These are phyloP conservation scores for Aspergillus biplanus DNA, from an alignment of 495 filamentous ascomycete species.

Conservation along the genomic window DNA sequence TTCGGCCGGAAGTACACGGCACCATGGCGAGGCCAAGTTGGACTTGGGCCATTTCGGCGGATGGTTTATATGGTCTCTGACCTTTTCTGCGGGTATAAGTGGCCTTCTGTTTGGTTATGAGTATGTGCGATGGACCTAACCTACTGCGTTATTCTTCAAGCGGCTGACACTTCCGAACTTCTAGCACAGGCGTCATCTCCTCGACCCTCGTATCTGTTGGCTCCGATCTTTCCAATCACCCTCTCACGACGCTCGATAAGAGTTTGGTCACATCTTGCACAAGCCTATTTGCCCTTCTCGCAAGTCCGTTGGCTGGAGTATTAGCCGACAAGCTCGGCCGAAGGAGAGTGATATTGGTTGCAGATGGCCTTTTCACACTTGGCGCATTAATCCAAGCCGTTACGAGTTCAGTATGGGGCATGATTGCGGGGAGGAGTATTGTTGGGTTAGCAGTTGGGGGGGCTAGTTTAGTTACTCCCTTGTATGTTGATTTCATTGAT, in stretches of 20 bases:
- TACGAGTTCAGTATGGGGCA: conserved; percentile 62
- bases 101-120: conserved; percentile 88
- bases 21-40: conserved; percentile 19
- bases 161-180: conserved; percentile 25
- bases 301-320: conserved; percentile 74
- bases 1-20: conserved; percentile 13
- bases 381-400: conserved; percentile 75
- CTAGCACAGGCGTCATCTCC: conserved; percentile 88
- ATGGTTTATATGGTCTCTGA: conserved; percentile 72
- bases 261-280: conserved; percentile 83
- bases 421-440: conserved; percentile 79
- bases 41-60: conserved; percentile 29
- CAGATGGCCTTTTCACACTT: conserved; percentile 75
- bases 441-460: conserved; percentile 83
- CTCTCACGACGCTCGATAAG: conserved; percentile 76
- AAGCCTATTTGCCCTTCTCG: conserved; percentile 75
- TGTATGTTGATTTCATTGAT: conserved; percentile 48
- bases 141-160: not conserved
- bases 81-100: conserved; percentile 79
- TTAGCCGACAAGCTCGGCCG: conserved; percentile 77
- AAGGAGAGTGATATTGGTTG: conserved; percentile 73
- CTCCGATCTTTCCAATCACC: conserved; percentile 68
- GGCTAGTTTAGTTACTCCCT: conserved; percentile 79
- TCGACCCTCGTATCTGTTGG: conserved; percentile 81
- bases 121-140: conserved; percentile 37